Base-by-base conservation (phyloP, 345 rosid species). In the Physaria fendleri region DNA sequence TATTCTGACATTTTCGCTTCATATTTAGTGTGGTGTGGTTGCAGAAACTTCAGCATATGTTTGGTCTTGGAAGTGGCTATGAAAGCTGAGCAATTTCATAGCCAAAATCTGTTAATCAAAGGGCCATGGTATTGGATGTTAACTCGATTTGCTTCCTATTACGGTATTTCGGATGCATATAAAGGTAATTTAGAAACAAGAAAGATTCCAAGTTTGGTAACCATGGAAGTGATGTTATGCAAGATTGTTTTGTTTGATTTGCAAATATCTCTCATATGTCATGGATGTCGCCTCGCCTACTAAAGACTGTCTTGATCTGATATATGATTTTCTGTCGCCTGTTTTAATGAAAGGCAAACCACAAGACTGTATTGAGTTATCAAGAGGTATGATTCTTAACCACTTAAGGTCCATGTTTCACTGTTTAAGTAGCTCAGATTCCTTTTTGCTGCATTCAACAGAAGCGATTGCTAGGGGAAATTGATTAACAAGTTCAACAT, bases 231-330 rank as follows among this genome's bases (percentile, higher is more conserved):
- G 37, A 51, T 57, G 12, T 43, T 53, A 35, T 35, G 18, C 46
- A 34, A 30, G 15, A 54, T 16, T 27, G 3, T 30, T 14, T 6
- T 1, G 0, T 33, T 9, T 8, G 42, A 16, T 64, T 68, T 54
- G 61, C 67, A 87, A 95, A 75, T 85, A 90, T 62, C 87, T 87
- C 51, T 80, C 97, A 28, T 90, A 90, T 74, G 66, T 90, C 49
- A 90, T 83, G 97, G 95, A 90, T 71, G 95, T 90, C 11, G 89
- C 94, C 56, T 87, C 97, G 30, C 95, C 97, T 16, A 90, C 97
- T 24, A 80, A 76, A 11, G 83, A 80, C 77, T 87, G 91, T 63
- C 84, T 87, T 69, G 74, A 73, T 20, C 44, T 87, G 76, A 80
- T 90, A 52, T 55, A 78, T 68, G 85, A 83, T 53, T 82, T 85